Evolutionary conservation across 352 stramenopile species (phyloP), one percentile per base, ranked within the genome.

Genomic region (Elongisporangium senticosum): DNA sequence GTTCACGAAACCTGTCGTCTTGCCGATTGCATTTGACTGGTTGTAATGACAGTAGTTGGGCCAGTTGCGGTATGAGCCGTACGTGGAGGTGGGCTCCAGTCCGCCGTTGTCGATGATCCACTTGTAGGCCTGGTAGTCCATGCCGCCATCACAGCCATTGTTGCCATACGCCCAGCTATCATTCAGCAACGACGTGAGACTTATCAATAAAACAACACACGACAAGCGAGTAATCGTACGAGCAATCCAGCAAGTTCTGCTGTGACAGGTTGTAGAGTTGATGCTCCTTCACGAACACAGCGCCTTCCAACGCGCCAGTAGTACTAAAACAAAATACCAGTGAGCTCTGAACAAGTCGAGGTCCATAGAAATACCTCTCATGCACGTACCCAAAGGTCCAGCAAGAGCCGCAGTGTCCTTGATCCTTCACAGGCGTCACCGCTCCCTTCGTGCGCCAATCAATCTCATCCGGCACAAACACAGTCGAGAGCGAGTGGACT

Each of bases 21-120:
- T 63, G 19, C 78, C 85, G 8, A 94, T 80, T 5, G 78, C 83
- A 26, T 90, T 85, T 17, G 79, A 79, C 7, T 53, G 50, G 54
- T 93, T 92, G 56, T 90, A 96, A 69, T 96, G 88, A 49, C 90
- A 97, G 62, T 92, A 96, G 56, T 89, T 87, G 7, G 92, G 86
- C 8, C 79, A 69, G 62, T 96, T 96, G 28, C 90, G 81, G 68
- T 97, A 96, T 43, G 74, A 53, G 43, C 89, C 89, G 65, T 97
- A 97, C 8, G 83, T 93, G 15, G 59, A 71, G 20, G 75, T 89
- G n/a, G 84, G 77, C 67, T 95, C 87, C 6, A 90, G 75, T 7
- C 83, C 84, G 20, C 84, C 83, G 56, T 87, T 86, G 14, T 76
- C 74, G 43, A 96, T 77, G 59, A 96, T 95, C 86, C 86, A 96